Evolutionary conservation across 2,329 filamentous ascomycete genomes (phyloP), one percentile per base, ranked within the genome.

Genomic region (Nemania bipapillata): DNA sequence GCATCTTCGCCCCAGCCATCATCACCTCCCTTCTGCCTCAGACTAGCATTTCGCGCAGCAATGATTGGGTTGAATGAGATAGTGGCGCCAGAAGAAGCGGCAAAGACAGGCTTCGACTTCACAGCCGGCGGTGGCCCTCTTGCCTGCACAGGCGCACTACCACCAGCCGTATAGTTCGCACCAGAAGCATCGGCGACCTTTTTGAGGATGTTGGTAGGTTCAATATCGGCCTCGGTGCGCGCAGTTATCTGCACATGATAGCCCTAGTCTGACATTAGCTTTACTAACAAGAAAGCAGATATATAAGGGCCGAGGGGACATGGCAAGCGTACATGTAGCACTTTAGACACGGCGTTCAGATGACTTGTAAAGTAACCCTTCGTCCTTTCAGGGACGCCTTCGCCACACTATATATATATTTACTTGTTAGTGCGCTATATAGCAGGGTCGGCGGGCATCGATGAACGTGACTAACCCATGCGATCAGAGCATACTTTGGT

Each of bases 341-440:
- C 86, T 82, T 97, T 97, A 70, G 94, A 90, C 42, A 98, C 94
- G 55, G 93, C 91, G 69, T 92, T 90, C 55, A 96, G 85, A 82
- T 99, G 95, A 82, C 94, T 97, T 73, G 93, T 97, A 80, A 99
- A 99, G 83, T 98, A 98, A 73, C 96, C 96, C 83, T 98, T 99
- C 70, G 95, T 98, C 76, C 95, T 87, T 83, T 99, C 96, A n/a
- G 96, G 96, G 17, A 99, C 96, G 75, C 96, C 96, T 78, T 96
- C 95, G 73, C 96, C 96, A 80, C 96, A 99, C 92, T 79, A 62
- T 55, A 59, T 54, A 62, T 74, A 59, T 50, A 60, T 50, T 49
- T 63, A 7, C 6, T 28, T 37, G 47, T 71, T 30, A 70, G 65
- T 35, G 58, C 7, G 42, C 56, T 54, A 54, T 42, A 56, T 26